These are phyloP conservation scores for Entelexis sorbosivorans DNA, from an alignment of 1,139 yeast genomes.

Conservation along the genomic window DNA sequence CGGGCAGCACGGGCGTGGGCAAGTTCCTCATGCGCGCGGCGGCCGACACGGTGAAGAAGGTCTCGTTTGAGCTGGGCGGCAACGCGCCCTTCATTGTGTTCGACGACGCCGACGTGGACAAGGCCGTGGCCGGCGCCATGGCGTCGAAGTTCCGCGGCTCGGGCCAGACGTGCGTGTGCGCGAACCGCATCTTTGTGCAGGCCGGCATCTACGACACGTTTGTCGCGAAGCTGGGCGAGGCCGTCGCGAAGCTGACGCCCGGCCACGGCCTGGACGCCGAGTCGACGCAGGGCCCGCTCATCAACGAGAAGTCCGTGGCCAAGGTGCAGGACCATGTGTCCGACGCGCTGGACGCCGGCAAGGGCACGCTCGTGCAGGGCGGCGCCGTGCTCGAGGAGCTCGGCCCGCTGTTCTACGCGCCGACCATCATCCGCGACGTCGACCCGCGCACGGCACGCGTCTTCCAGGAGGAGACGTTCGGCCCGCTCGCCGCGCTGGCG, in stretches of 20 bases:
- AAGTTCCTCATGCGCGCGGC: conserved; percentile 68
- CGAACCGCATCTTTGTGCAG: conserved; percentile 63
- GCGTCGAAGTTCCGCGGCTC: conserved; percentile 61
- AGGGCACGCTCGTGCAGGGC: conserved; percentile 58
- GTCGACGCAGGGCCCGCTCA: conserved; percentile 74
- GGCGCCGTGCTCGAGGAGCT: conserved; percentile 57
- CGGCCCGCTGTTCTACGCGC: conserved; percentile 66
- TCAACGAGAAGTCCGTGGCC: conserved; percentile 51
- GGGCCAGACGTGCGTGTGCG: conserved; percentile 79
- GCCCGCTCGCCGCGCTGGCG: conserved; percentile 75
- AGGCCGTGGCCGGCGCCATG: conserved; percentile 62
- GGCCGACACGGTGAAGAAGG: conserved; percentile 65
- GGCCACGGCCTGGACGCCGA: conserved; percentile 64
- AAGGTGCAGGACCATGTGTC: conserved; percentile 63
- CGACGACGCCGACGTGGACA: conserved; percentile 68
- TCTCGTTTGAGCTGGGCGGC: conserved; percentile 85
- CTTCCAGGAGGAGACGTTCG: conserved; percentile 71
- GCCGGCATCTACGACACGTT: conserved; percentile 52
- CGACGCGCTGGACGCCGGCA: conserved; percentile 48
- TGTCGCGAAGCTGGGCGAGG: conserved; percentile 39
- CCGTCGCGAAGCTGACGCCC: conserved; percentile 45
- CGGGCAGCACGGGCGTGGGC: conserved; percentile 84
- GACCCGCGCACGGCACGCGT: conserved; percentile 49
- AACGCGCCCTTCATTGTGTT: conserved; percentile 87
- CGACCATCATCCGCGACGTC: conserved; percentile 60